phyloP scores from a whole-genome alignment of 768 basidiomycete species.

The Tephrocybe sp. region DNA sequence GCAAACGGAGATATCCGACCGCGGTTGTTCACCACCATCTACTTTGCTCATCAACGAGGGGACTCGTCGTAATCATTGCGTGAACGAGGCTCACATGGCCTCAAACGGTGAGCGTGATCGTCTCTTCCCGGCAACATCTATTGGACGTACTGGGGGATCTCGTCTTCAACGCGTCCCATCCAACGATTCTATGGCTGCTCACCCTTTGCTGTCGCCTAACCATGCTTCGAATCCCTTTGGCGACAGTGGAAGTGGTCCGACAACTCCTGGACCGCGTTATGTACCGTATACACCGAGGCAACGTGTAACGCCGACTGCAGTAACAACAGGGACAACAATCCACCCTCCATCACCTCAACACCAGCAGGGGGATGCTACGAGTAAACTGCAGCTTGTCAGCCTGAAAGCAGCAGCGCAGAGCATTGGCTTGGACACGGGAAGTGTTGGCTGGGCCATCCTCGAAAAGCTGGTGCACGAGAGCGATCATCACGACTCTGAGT shows the following conservation, averaged over 20 bases:
- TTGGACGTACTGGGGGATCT: conserved; percentile 49
- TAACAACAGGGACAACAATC: conserved; percentile 51
- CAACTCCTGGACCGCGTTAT: conserved; percentile 46
- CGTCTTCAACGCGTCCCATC: conserved; percentile 42
- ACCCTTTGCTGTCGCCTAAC: conserved; percentile 60
- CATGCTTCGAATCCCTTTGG: conserved; percentile 28
- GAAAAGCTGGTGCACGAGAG: conserved; percentile 59
- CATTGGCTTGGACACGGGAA: conserved; percentile 62
- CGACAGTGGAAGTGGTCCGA: conserved; percentile 21
- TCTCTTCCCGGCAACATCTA: conserved; percentile 52
- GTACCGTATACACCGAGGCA: conserved; percentile 80
- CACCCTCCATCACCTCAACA: conserved; percentile 45
- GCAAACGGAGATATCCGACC: conserved; percentile 3
- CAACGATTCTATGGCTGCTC: conserved; percentile 58
- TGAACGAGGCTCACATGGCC: conserved; percentile 23
- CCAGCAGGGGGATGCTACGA: conserved; percentile 59
- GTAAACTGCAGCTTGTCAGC: conserved; percentile 69
- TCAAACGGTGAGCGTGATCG: conserved; percentile 32
- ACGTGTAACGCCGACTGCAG: conserved; percentile 43
- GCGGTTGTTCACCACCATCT: not conserved
- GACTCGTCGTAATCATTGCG: not conserved
- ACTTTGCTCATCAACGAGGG: not conserved
- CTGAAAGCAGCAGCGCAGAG: conserved; percentile 72
- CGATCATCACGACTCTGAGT: conserved; percentile 58
- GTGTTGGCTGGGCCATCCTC: conserved; percentile 75